Percentiles rank a stretch among this genome's conserved stretches.
phyloP scores from a whole-genome alignment of 139 green algal species.

The Chlorella sorokiniana region DNA sequence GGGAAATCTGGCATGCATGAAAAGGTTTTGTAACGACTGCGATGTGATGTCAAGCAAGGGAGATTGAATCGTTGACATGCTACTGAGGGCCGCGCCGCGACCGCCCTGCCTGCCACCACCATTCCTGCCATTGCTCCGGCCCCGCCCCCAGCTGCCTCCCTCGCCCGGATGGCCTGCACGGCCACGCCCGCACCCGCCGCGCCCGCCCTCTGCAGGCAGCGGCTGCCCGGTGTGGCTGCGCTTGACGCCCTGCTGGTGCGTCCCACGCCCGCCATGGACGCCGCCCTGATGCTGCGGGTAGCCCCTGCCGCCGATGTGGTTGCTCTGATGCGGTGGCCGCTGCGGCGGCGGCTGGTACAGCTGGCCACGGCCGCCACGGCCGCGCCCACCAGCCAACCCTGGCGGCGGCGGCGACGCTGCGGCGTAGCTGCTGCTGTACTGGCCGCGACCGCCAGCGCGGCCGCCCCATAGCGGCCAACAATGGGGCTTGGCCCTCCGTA shows the following conservation, averaged over 20 bases:
- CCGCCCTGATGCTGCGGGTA: conserved; percentile 1
- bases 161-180: not conserved
- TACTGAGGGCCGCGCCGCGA: no score
- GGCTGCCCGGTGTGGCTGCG: conserved; percentile 20
- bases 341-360: not conserved
- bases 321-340: not conserved
- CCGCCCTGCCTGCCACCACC: no score
- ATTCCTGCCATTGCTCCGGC: not conserved
- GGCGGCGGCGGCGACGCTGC: not conserved
- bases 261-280: not conserved
- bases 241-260: conserved; percentile 19
- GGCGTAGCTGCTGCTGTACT: not conserved
- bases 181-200: not conserved
- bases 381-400: not conserved
- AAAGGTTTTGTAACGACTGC: no score
- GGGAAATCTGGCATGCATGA: no score
- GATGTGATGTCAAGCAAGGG: no score
- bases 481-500: no score
- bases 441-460: not conserved
- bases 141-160: not conserved
- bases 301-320: not conserved
- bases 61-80: no score
- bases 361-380: conserved; percentile 6
- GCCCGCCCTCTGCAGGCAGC: not conserved
- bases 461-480: no score